A percentile compares a stretch with the other conserved stretches of the same genome.
Evolutionary conservation across 192 early-diverging fungal genomes (phyloP).

Genomic region (Oehlia diaphana): DNA sequence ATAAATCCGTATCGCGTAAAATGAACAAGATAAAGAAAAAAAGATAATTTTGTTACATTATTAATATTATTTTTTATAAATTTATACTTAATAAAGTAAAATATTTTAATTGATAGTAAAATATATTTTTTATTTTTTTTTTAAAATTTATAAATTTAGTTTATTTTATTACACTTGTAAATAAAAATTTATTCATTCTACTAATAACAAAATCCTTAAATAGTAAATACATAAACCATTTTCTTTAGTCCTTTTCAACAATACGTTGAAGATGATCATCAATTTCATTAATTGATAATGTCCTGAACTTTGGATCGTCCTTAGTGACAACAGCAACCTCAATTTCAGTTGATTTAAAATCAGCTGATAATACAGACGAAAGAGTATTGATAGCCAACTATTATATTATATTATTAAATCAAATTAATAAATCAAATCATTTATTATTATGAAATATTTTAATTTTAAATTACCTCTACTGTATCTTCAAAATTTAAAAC

Average conservation of each 20-base stretch:
- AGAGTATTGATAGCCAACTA: constrained; percentile 93
- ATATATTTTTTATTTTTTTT: too few relatives aligned
- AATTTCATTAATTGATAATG: constrained; percentile 78
- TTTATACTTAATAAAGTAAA: too few relatives aligned
- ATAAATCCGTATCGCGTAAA: constrained; percentile 52
- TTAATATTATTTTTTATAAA: too few relatives aligned
- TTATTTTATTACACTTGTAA: too few relatives aligned
- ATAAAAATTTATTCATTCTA: too few relatives aligned
- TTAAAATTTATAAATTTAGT: too few relatives aligned
- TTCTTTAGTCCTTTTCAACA: constrained; percentile 76
- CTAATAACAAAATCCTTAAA: constrained; percentile 8
- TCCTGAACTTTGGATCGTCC: constrained; percentile 75
- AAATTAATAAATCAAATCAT: neutral
- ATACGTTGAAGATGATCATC: constrained; percentile 87
- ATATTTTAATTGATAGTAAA: too few relatives aligned
- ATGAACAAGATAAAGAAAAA: constrained; percentile 14
- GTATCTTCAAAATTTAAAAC: constrained; percentile 81
- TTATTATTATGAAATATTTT: neutral
- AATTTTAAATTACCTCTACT: constrained; percentile 68
- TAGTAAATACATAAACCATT: too few relatives aligned
- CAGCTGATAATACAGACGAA: constrained; percentile 86
- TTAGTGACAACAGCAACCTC: constrained; percentile 89
- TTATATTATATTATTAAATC: neutral
- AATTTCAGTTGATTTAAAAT: constrained; percentile 96
- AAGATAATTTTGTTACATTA: neutral